These are phyloP conservation scores for Aegilops longissima DNA, from an alignment of 176 grass and related monocot genomes.

Conservation along the genomic window DNA sequence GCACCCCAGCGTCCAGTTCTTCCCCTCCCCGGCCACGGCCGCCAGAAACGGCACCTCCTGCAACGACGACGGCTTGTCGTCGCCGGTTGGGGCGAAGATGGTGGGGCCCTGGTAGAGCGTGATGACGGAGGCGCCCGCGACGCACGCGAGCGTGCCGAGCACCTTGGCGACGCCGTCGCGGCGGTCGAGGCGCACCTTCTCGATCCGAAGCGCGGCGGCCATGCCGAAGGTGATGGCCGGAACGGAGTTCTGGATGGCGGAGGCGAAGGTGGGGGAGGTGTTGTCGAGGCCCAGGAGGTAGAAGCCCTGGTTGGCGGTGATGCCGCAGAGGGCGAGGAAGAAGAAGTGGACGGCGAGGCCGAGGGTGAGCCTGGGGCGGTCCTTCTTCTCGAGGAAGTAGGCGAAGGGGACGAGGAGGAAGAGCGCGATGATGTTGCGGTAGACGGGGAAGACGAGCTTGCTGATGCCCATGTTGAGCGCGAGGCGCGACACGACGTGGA, in stretches of 20 bases:
- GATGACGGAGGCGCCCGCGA: constrained; percentile 85
- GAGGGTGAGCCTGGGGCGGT: constrained; percentile 64
- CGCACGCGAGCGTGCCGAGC: constrained; percentile 71
- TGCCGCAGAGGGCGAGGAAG: constrained; percentile 91
- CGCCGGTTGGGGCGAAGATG: constrained; percentile 52
- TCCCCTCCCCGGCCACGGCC: constrained; percentile 33
- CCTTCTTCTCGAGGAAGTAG: constrained; percentile 98
- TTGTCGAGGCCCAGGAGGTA: constrained; percentile 92
- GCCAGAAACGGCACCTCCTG: not conserved
- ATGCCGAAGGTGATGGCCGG: constrained; percentile 98
- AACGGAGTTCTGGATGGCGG: constrained; percentile 97
- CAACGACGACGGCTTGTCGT: not conserved
- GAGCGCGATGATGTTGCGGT: constrained; percentile 97
- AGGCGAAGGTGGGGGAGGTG: constrained; percentile 93
- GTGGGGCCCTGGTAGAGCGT: constrained; percentile 89
- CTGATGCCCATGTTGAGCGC: constrained; percentile 99
- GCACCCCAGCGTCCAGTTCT: constrained; percentile 96
- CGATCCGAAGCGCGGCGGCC: constrained; percentile 87
- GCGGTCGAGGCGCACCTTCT: constrained; percentile 75
- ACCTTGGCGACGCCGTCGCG: constrained; percentile 86
- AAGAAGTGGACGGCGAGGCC: constrained; percentile 84
- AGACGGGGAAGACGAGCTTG: constrained; percentile 96
- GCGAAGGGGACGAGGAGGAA: constrained; percentile 89
- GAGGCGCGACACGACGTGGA: constrained; percentile 88
- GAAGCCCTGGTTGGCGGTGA: constrained; percentile 95